Evolutionary conservation across 2,329 filamentous ascomycete species (phyloP).

Genomic region (Zelopaecilomyces penicillatus): DNA sequence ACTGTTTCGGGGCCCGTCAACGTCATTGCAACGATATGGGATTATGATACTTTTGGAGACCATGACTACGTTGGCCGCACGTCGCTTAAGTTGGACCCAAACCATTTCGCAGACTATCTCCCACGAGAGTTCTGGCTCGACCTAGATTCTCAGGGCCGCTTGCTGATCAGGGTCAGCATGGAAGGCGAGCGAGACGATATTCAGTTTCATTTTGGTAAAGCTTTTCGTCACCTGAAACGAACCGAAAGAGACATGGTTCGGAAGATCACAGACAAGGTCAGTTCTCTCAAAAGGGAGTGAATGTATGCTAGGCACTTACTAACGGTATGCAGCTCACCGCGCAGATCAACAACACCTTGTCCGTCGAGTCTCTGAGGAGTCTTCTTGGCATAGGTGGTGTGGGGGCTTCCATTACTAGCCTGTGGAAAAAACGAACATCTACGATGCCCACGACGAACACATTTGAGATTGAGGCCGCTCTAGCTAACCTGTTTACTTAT

Average conservation of each 20-base stretch:
- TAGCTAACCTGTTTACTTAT: conserved; percentile 82
- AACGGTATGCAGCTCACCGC: conserved; percentile 59
- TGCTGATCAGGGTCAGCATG: conserved; percentile 92
- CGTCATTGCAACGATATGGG: conserved; percentile 95
- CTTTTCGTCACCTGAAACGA: conserved; percentile 88
- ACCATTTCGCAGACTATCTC: conserved; percentile 91
- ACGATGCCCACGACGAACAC: conserved; percentile 52
- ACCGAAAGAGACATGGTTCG: conserved; percentile 97
- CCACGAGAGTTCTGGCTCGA: conserved; percentile 97
- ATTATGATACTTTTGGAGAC: conserved; percentile 94
- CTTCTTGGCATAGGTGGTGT: conserved; percentile 64
- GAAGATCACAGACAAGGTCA: conserved; percentile 93
- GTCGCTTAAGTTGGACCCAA: conserved; percentile 96
- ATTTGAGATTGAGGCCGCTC: conserved; percentile 67
- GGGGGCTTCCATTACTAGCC: conserved; percentile 63
- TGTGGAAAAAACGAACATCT: conserved; percentile 54
- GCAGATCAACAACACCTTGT: conserved; percentile 86
- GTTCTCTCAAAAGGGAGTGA: conserved; percentile 11
- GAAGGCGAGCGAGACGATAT: conserved; percentile 98
- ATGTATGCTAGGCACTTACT: conserved; percentile 1
- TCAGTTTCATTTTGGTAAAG: conserved; percentile 96
- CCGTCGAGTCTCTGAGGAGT: conserved; percentile 66
- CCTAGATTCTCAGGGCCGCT: conserved; percentile 84
- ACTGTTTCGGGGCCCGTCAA: conserved; percentile 87
- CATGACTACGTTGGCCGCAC: conserved; percentile 96